phyloP scores from a whole-genome alignment of 805 yeast species.

The Kregervanrija delftensis region DNA sequence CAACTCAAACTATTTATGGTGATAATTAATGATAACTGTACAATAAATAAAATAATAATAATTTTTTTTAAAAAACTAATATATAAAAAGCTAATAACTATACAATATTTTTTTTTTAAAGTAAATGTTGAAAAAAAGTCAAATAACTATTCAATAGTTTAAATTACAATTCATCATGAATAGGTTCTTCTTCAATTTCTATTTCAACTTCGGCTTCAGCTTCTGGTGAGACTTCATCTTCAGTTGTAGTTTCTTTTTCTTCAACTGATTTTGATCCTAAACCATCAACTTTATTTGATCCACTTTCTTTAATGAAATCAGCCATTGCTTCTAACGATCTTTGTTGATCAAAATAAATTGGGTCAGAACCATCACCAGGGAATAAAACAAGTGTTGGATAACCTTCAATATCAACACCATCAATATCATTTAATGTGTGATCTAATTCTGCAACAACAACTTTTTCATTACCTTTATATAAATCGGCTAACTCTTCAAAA shows the following conservation, averaged over 20 bases:
- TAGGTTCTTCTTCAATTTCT: conserved; percentile 3
- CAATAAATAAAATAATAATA: neutral
- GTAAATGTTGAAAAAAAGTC: too few species aligned
- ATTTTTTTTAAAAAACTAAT: neutral
- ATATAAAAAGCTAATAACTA: neutral
- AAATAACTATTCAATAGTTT: neutral
- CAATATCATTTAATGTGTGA: conserved; percentile 82
- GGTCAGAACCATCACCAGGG: conserved; percentile 74
- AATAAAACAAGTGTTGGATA: conserved; percentile 89
- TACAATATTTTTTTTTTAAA: neutral
- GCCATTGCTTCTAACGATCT: conserved; percentile 72
- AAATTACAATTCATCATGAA: conserved; percentile 16
- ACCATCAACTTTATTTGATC: conserved; percentile 58
- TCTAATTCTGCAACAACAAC: conserved; percentile 82
- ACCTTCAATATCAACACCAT: conserved; percentile 68
- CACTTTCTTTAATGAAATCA: conserved; percentile 63
- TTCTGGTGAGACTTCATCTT: conserved; percentile 21
- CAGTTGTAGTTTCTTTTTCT: conserved; percentile 10
- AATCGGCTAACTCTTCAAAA: conserved; percentile 78
- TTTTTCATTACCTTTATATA: conserved; percentile 46
- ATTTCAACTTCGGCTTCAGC: conserved; percentile 18
- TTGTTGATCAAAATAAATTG: conserved; percentile 57
- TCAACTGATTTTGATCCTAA: conserved; percentile 21
- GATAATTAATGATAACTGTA: neutral
- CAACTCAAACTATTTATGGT: conserved; percentile 35